Evolutionary conservation across 805 yeast species (phyloP).

Genomic region (Lipomyces sp.): DNA sequence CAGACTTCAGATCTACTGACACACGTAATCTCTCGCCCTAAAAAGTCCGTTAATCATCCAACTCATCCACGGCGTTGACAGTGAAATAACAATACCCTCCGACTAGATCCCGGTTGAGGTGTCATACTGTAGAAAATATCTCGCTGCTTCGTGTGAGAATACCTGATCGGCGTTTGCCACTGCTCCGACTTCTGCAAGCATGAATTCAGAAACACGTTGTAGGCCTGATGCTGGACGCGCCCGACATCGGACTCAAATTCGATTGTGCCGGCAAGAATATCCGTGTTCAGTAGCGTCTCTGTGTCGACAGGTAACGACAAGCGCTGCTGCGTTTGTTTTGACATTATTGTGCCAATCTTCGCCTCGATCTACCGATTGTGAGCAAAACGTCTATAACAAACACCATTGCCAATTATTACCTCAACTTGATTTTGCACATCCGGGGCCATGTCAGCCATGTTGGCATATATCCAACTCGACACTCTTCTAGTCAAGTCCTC

Average conservation of each 20-base stretch:
- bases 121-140: conserved; percentile 7
- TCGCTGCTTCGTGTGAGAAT: conserved; percentile 9
- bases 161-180: conserved; percentile 18
- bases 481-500: conserved; percentile 76
- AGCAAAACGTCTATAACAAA: background rate
- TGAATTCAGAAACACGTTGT: conserved; percentile 19
- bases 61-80: background rate
- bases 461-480: conserved; percentile 85
- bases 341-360: conserved; percentile 29
- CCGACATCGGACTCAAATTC: conserved; percentile 33
- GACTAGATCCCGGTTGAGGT: conserved; percentile 11
- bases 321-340: conserved; percentile 25
- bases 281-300: conserved; percentile 33
- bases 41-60: background rate
- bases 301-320: conserved; percentile 34
- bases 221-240: conserved; percentile 27
- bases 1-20: conserved; percentile 22
- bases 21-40: conserved; percentile 23
- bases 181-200: conserved; percentile 14
- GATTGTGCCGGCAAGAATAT: conserved; percentile 31
- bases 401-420: background rate
- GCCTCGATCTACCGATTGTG: conserved; percentile 47
- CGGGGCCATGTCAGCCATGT: conserved; percentile 52
- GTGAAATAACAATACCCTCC: background rate
- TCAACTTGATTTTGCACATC: conserved; percentile 28